Evolutionary conservation across 1,284 basidiomycete genomes (phyloP).

Genomic region (Amylostereum areolatum): DNA sequence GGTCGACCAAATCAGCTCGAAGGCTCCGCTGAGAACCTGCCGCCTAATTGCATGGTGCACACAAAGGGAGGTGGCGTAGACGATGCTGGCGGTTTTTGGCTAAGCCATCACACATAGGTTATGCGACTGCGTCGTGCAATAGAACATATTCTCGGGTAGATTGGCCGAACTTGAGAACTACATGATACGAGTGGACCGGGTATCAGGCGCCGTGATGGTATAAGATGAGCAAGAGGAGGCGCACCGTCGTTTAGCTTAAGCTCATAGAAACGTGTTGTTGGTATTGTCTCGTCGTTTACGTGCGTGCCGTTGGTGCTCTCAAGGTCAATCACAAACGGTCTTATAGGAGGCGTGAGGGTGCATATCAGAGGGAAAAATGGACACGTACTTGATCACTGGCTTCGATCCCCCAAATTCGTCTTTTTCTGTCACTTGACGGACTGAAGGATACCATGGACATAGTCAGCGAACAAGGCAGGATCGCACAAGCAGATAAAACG

Average conservation of each 20-base stretch:
- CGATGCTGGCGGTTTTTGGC: no score
- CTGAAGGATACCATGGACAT: constrained; percentile 28
- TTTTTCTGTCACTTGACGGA: constrained; percentile 78
- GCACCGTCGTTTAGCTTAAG: constrained; percentile 81
- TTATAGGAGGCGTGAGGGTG: constrained; percentile 23
- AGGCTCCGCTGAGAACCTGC: not conserved
- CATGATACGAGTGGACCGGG: not conserved
- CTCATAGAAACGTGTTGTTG: constrained; percentile 87
- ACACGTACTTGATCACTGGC: constrained; percentile 70
- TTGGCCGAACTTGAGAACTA: constrained; percentile 90
- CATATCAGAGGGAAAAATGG: constrained; percentile 7
- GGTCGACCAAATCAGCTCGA: no score
- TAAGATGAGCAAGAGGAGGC: constrained; percentile 19
- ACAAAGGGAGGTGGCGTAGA: not conserved
- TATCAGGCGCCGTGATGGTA: not conserved
- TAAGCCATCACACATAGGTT: not conserved
- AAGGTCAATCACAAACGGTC: constrained; percentile 94
- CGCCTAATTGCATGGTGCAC: not conserved
- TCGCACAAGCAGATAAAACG: not conserved
- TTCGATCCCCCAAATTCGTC: constrained; percentile 86
- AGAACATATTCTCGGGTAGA: constrained; percentile 87
- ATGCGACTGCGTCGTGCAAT: constrained; percentile 72
- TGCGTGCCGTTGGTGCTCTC: constrained; percentile 94
- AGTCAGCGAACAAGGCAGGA: constrained; percentile 2
- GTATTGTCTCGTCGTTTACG: constrained; percentile 86